Conservation (phyloP, 305 asterid species). For the Rubia balearica region DNA sequence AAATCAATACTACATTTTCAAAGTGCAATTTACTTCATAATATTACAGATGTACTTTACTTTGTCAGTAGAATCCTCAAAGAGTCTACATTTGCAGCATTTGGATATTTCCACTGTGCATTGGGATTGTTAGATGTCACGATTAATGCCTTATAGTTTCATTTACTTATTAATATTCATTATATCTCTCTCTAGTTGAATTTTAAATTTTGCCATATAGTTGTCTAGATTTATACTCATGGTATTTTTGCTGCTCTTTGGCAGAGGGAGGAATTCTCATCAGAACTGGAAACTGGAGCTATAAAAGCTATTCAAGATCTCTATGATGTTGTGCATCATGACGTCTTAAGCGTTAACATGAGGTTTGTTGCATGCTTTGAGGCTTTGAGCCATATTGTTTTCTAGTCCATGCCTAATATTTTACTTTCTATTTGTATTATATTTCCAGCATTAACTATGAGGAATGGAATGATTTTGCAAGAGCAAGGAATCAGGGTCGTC, state of each 20-base stretch:
- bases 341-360: conserved; percentile 60
- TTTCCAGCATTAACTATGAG: conserved; percentile 57
- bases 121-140: too few relatives aligned
- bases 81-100: too few relatives aligned
- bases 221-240: neutral
- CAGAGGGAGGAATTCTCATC: conserved; percentile 75
- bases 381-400: neutral
- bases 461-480: conserved; percentile 64
- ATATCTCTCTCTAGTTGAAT: too few relatives aligned
- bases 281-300: conserved; percentile 79
- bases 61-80: too few relatives aligned
- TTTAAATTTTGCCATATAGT: too few relatives aligned
- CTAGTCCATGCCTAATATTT: conserved; percentile 10
- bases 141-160: too few relatives aligned
- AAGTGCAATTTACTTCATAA: too few relatives aligned
- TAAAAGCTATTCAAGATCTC: conserved; percentile 82
- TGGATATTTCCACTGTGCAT: too few relatives aligned
- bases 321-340: conserved; percentile 88
- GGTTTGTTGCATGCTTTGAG: conserved; percentile 42
- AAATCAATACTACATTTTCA: too few relatives aligned
- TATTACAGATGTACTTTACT: too few relatives aligned
- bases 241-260: conserved; percentile 12
- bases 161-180: too few relatives aligned
- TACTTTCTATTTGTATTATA: conserved; percentile 13
- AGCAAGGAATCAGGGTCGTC: conserved; percentile 88